Base-by-base conservation (phyloP, 2,329 filamentous ascomycete genomes). In the Xylaria sp. region DNA sequence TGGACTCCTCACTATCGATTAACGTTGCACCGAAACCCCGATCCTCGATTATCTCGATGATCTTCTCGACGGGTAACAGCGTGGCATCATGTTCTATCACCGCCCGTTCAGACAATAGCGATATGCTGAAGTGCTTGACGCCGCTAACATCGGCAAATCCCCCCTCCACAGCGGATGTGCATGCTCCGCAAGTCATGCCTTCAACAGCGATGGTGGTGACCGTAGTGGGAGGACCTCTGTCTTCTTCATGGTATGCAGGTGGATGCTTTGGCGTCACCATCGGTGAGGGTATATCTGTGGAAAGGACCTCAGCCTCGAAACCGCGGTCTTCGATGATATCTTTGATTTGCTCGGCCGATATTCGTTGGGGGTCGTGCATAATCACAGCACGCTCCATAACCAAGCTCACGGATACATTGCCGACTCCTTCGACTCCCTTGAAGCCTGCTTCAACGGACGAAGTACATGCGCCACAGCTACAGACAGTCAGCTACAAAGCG, bases 321-420 rank as follows among this genome's bases (percentile, higher is more conserved):
- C 94, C 94, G 69, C 93, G 88, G 79, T 97, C 94, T 76, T 98
- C 94, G 73, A 98, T 96, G 43, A 92, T 94, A 73, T 97, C 93
- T 78, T 89, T 89, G 68, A 98, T 88, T 74, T 91, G 83, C 46
- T 94, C 92, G 68, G 94, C 88, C 15, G 93, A 83, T 62, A 98
- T 88, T 62, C 88, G 86, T 64, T 86, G 83, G 1, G 93, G 89
- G 80, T 98, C 92, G 82, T 99, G 96, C 81, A 94, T 91, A 43
- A 98, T 86, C 51, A 98, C 94, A n/a, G 95, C 96, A 69, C 95
- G 90, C 81, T 97, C 94, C 90, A 98, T 97, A 65, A 98, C 92
- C 75, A 99, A 84, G 79, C 94, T 97, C 76, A 99, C 92, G 10
- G 94, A 97, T 68, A 98, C 94, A 75, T 87, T 94, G 71, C 92